Evolutionary conservation across 192 early-diverging fungal species (phyloP).

Genomic region (Rhizophagus clarus): DNA sequence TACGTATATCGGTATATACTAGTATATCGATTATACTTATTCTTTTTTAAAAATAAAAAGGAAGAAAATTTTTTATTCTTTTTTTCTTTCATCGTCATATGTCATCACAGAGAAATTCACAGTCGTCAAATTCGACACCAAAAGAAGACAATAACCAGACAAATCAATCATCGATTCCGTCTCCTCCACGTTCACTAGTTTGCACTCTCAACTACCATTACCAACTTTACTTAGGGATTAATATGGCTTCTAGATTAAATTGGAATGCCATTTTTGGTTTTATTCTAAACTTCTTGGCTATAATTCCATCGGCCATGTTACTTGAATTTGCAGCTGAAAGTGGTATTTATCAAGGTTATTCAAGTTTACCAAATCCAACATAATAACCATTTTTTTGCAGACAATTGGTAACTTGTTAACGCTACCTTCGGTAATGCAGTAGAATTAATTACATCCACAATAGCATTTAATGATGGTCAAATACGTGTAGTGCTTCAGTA

Average conservation of each 20-base stretch:
- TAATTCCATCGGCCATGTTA: conserved; percentile 86
- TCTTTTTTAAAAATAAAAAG: no score
- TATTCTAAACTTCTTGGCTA: conserved; percentile 85
- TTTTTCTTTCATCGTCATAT: no score
- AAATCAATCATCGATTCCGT: no score
- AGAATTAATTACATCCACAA: conserved; percentile 77
- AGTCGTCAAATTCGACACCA: no score
- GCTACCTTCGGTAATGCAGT: conserved; percentile 85
- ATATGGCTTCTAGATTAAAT: conserved; percentile 55
- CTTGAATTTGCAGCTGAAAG: conserved; percentile 43
- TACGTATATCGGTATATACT: no score
- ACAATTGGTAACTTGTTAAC: conserved; percentile 61
- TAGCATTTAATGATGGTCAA: conserved; percentile 78
- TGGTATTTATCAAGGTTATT: background rate
- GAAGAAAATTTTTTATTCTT: no score
- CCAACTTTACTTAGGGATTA: conserved; percentile 53
- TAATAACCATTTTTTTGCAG: background rate
- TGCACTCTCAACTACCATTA: no score
- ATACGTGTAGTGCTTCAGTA: conserved; percentile 84
- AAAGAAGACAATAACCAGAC: no score
- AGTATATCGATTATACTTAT: no score
- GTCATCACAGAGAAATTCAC: no score
- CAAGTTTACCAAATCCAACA: background rate
- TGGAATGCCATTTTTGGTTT: conserved; percentile 76
- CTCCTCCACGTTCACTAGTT: no score